Evolutionary conservation across 2,329 filamentous ascomycete species (phyloP), one percentile per base, ranked within the genome.

Genomic region (Fusarium xyrophilum): DNA sequence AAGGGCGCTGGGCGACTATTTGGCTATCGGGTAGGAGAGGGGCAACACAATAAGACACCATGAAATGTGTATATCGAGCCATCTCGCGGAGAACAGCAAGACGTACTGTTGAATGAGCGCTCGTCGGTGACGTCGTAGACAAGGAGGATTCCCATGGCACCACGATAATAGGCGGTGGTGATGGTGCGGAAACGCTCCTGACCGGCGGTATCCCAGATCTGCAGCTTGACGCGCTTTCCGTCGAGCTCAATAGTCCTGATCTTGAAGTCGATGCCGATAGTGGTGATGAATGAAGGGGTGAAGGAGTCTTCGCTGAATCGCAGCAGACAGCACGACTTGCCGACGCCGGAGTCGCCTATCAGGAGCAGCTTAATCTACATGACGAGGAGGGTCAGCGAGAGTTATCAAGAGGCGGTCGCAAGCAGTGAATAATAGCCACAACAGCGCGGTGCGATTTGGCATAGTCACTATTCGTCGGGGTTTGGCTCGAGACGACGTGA

Each of bases 221-320:
- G 96, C 79, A 99, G 84, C 87, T 99, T 99, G 76, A 99, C 96
- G 68, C 95, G 89, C 88, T 99, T 99, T 79, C 95, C 95, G 82
- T 99, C 96, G 74, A 99, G 86, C 84, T 99, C 96, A 83, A 99
- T 99, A 71, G 96, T 99, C 73, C 96, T 89, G 79, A 99, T 99
- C 88, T 99, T 99, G 86, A 99, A 99, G 84, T 99, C 96, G 84
- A 99, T 98, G 74, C 96, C 96, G 82, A 99, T 99, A 68, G 96
- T 99, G 68, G 94, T 97, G 85, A 97, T 97, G 86, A 97, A 97
- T 74, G 93, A 97, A 43, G 94, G 94, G 55, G 94, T 97, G 84
- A 97, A 97, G 47, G 93, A 96, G 85, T 97, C 94, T 83, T 97
- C 94, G 82, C 93, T 97, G 85, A 97, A 97, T 75, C 94, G 93